A percentile compares a stretch with the other conserved stretches of the same genome.
phyloP scores from a whole-genome alignment of 2,329 filamentous ascomycete genomes.

The Colletotrichum orchidophilum region DNA sequence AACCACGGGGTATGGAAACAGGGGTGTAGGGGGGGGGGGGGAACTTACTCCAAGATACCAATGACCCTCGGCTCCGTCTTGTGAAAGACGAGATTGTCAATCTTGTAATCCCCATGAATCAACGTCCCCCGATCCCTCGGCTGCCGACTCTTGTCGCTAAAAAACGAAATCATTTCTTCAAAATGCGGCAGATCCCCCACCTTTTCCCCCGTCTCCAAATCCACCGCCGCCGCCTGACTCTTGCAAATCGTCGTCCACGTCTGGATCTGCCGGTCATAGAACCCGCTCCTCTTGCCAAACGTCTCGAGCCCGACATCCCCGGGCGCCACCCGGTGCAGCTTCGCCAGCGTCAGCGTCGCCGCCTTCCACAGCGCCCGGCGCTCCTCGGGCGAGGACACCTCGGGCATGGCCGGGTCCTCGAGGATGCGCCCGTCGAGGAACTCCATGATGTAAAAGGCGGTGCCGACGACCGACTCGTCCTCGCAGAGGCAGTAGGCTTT shows the following conservation, averaged over 20 bases:
- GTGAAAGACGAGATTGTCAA: constrained; percentile 90
- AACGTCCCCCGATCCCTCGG: constrained; percentile 81
- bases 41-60: constrained; percentile 82
- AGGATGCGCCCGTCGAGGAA: constrained; percentile 95
- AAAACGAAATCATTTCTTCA: constrained; percentile 81
- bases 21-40: background rate
- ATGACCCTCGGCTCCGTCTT: constrained; percentile 88
- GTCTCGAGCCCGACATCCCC: constrained; percentile 71
- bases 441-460: constrained; percentile 97
- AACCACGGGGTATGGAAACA: too few species aligned
- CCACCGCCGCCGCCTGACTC: constrained; percentile 78
- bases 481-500: constrained; percentile 86
- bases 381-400: constrained; percentile 69
- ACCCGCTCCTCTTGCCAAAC: constrained; percentile 80
- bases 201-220: constrained; percentile 78
- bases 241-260: constrained; percentile 84
- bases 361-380: constrained; percentile 86
- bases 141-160: constrained; percentile 73
- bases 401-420: constrained; percentile 85
- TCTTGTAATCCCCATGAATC: constrained; percentile 97
- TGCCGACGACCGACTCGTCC: constrained; percentile 82
- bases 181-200: constrained; percentile 89
- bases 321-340: constrained; percentile 81
- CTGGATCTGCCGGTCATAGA: constrained; percentile 86
- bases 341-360: constrained; percentile 83